Percentiles rank a stretch among this genome's conserved stretches.
These are phyloP conservation scores for Exophiala alcalophila DNA, from an alignment of 2,329 filamentous ascomycete species.

Conservation along the genomic window DNA sequence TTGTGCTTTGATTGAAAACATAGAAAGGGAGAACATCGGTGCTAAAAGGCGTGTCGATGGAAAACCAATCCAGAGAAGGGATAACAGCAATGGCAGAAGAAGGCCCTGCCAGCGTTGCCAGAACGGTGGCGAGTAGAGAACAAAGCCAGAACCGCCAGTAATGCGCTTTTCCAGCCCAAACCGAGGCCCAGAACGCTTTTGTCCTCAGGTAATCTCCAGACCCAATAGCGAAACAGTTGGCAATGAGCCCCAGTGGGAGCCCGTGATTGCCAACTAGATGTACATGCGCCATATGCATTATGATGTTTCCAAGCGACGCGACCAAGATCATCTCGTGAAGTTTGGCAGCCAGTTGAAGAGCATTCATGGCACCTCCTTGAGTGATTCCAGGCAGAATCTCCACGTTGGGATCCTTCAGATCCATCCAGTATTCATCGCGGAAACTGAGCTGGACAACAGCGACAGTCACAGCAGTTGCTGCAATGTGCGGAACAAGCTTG, in stretches of 20 bases:
- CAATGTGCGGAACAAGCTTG: slow-evolving; percentile 27
- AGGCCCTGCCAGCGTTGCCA: slow-evolving; percentile 29
- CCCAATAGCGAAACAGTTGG: slow-evolving; percentile 28
- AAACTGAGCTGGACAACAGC: slow-evolving; percentile 28
- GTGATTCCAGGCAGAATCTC: slow-evolving; percentile 20
- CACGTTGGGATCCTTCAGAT: slow-evolving; percentile 30
- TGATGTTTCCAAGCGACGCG: slow-evolving; percentile 30
- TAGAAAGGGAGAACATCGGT: slow-evolving; percentile 19
- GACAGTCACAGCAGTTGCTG: slow-evolving; percentile 23
- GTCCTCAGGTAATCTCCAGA: slow-evolving; percentile 30
- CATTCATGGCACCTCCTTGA: slow-evolving; percentile 31
- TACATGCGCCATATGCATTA: slow-evolving; percentile 28
- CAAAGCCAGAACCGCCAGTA: slow-evolving; percentile 23
- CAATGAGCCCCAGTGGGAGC: slow-evolving; percentile 30
- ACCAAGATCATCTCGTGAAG: slow-evolving; percentile 31
- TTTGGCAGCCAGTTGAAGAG: slow-evolving; percentile 31
- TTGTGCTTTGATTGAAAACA: slow-evolving; percentile 24
- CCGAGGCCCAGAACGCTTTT: slow-evolving; percentile 28
- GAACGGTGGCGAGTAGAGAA: slow-evolving; percentile 24
- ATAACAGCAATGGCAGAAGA: slow-evolving; percentile 31
- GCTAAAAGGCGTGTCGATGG: slow-evolving; percentile 16
- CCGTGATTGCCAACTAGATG: slow-evolving; percentile 27
- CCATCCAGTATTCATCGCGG: slow-evolving; percentile 20
- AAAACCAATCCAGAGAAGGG: slow-evolving; percentile 27
- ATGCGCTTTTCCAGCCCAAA: slow-evolving; percentile 18